Evolutionary conservation across 371 early-diverging fungal species (phyloP), one percentile per base, ranked within the genome.

Genomic region (Circinella minor): DNA sequence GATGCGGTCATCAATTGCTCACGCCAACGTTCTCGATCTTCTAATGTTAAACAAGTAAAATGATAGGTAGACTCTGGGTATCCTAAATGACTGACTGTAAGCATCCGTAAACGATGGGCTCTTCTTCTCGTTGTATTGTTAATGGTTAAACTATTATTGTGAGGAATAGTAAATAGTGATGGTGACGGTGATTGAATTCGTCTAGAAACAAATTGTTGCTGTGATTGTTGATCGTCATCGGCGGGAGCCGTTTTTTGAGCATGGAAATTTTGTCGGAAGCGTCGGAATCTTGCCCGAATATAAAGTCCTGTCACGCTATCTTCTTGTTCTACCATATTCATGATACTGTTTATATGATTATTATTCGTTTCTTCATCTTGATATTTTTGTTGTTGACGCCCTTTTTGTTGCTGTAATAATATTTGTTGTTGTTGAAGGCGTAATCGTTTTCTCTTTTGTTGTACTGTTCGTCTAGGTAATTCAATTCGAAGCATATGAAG

Each of bases 401-500:
- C 43, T 43, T 43, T 11, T 43, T 43, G 51, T 15, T 51, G 51
- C 15, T 51, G 51, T n/a, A 51, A 51, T n/a, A 13, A 5, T 51
- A 17, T n/a, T 51, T 2, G 51, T 15, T 17, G n/a, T n/a, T 51
- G 51, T 51, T 51, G 51, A 4, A 51, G 8, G 5, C 51, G 51
- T 51, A 51, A 13, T 5, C 51, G 51, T 51, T 51, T 51, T 17
- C 55, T 27, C 9, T 65, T 36, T 14, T 65, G 38, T 38, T 27
- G 38, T n/a, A 48, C 36, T 65, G 46, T 61, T 48, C 38, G 61
- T n/a, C 65, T 51, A 18, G 65, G 65, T 36, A 48, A 15, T 47
- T 55, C 49, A 13, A 77, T 43, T 11, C 65, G 38, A 0, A 81
- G 55, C 66, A 81, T 70, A 4, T 69, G 75, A 2, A 75, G 60